Evolutionary conservation across 2,329 filamentous ascomycete species (phyloP).

Genomic region (Oidium heveae): DNA sequence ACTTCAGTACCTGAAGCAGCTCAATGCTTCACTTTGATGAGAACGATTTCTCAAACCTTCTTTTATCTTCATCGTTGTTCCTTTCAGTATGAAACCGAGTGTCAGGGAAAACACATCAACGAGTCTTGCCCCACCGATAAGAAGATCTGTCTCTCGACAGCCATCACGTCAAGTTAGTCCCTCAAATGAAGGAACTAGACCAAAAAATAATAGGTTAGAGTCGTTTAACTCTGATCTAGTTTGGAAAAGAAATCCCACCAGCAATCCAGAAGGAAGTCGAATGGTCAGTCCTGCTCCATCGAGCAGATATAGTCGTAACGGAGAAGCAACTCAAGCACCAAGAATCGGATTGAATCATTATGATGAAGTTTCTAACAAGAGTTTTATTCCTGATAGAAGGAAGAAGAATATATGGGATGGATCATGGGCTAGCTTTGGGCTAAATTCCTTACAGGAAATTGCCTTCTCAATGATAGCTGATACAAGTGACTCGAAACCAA

Average conservation of each 20-base stretch:
- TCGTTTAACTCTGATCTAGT: constrained; percentile 10
- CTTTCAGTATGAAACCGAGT: not conserved
- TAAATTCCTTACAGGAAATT: constrained; percentile 1
- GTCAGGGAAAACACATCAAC: not conserved
- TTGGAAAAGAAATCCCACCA: constrained; percentile 9
- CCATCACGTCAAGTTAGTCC: not conserved
- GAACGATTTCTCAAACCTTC: not conserved
- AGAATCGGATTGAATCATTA: constrained; percentile 1
- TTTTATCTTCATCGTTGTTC: not conserved
- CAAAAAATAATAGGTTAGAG: constrained; percentile 11
- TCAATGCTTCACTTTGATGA: not conserved
- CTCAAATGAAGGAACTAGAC: constrained; percentile 8
- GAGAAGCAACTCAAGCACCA: constrained; percentile 1
- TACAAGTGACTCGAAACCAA: constrained; percentile 2
- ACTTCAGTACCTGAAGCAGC: not conserved
- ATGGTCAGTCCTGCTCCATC: constrained; percentile 24
- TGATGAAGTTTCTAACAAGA: not conserved
- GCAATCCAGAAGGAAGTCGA: constrained; percentile 18
- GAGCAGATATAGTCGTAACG: constrained; percentile 14
- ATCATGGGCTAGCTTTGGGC: constrained; percentile 7
- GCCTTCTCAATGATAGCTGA: not conserved
- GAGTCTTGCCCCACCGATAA: not conserved
- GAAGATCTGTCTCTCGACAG: not conserved
- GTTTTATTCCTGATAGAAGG: not conserved
- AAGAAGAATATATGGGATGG: constrained; percentile 7